phyloP scores from a whole-genome alignment of 202 grass and related monocot genomes.

The Dendrocalamus latiflorus region DNA sequence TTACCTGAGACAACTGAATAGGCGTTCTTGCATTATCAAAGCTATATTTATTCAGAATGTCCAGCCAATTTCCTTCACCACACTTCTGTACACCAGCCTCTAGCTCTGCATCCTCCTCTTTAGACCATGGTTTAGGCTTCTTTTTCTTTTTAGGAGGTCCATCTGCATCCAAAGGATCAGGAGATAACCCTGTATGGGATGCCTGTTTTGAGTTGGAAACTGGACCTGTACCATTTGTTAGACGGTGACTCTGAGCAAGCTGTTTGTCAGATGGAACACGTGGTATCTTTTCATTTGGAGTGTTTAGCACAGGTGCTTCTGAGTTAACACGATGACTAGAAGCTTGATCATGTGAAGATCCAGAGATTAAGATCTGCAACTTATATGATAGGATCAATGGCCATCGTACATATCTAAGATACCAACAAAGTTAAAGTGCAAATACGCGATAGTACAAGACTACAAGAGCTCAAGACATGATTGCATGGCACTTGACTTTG shows the following conservation, averaged over 20 bases:
- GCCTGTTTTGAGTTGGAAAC: too few relatives aligned
- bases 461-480: conserved; percentile 3
- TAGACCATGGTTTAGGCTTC: conserved; percentile 85
- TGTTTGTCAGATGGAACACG: conserved; percentile 73
- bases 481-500: too few relatives aligned
- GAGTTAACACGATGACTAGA: conserved; percentile 41
- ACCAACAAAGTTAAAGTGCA: neutral
- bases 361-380: conserved; percentile 47
- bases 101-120: conserved; percentile 86
- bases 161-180: conserved; percentile 60
- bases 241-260: conserved; percentile 34
- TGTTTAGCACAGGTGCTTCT: conserved; percentile 43
- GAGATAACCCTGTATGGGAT: conserved; percentile 36
- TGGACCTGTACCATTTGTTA: conserved; percentile 36
- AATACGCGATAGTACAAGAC: neutral
- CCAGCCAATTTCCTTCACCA: conserved; percentile 81
- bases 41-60: conserved; percentile 59
- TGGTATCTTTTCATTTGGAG: conserved; percentile 47
- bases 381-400: conserved; percentile 32
- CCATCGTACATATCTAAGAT: conserved; percentile 17
- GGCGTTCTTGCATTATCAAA: conserved; percentile 60
- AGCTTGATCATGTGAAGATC: conserved; percentile 49
- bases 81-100: conserved; percentile 62
- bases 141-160: conserved; percentile 73
- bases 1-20: conserved; percentile 80